Evolutionary conservation across 768 basidiomycete genomes (phyloP).

Genomic region (Cystoderma amianthinum): DNA sequence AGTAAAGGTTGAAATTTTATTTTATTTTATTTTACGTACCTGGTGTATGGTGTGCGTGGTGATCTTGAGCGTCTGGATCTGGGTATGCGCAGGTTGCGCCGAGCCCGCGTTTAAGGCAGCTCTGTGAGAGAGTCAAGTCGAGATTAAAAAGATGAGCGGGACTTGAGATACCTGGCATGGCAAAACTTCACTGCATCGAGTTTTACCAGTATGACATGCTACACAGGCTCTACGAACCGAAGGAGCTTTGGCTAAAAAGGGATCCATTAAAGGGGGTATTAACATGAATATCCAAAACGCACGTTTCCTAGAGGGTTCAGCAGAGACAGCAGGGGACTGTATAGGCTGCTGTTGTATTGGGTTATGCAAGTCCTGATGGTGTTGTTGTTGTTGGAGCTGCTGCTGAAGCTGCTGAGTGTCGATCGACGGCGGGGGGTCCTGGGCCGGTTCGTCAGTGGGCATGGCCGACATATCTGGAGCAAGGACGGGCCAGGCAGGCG

Average conservation of each 20-base stretch:
- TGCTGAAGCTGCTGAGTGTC: slow-evolving; percentile 59
- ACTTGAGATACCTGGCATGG: slow-evolving; percentile 60
- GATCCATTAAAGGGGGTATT: too few relatives aligned
- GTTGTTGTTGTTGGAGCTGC: slow-evolving; percentile 30
- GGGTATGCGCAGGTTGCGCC: slow-evolving; percentile 69
- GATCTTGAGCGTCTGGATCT: slow-evolving; percentile 59
- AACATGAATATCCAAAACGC: slow-evolving; percentile 23
- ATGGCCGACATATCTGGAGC: slow-evolving; percentile 86
- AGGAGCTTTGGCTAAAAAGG: slow-evolving; percentile 74
- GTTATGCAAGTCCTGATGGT: slow-evolving; percentile 10
- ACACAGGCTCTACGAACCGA: slow-evolving; percentile 77
- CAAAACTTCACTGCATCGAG: slow-evolving; percentile 73
- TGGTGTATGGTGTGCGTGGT: slow-evolving; percentile 32
- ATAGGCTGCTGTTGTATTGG: slow-evolving; percentile 19
- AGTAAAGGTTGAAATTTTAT: slow-evolving; percentile 8
- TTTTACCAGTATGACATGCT: slow-evolving; percentile 80
- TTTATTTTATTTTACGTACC: slow-evolving; percentile 17
- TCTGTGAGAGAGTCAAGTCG: slow-evolving; percentile 33
- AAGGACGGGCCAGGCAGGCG: slow-evolving; percentile 36
- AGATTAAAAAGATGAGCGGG: slow-evolving; percentile 3
- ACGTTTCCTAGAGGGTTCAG: slow-evolving; percentile 58
- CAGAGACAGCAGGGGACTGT: slow-evolving; percentile 16
- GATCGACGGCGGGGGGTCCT: slow-evolving; percentile 42
- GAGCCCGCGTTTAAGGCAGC: slow-evolving; percentile 76
- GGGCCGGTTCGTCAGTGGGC: slow-evolving; percentile 62